Conservation (phyloP, 805 yeast genomes). For the Maudiozyma turicensis region DNA sequence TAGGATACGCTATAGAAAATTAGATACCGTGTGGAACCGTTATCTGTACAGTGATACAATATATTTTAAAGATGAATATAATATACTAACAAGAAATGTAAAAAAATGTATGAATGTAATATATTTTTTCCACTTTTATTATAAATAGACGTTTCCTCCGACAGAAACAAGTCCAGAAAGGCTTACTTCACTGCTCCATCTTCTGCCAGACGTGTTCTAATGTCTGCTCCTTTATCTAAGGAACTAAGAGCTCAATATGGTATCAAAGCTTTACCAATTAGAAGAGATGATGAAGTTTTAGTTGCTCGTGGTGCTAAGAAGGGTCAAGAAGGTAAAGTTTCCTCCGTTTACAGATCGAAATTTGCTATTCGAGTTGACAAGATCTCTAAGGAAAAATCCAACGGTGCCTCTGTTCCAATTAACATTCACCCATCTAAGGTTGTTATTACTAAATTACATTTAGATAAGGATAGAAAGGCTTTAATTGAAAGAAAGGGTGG, state of each 20-base stretch:
- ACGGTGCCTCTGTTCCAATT: conserved; percentile 94
- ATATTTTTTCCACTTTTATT: conserved; percentile 10
- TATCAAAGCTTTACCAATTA: conserved; percentile 89
- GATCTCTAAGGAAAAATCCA: conserved; percentile 92
- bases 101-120: background rate
- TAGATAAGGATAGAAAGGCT: conserved; percentile 98
- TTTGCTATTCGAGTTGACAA: conserved; percentile 92
- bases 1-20: background rate
- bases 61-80: background rate
- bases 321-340: conserved; percentile 97
- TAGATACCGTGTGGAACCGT: background rate
- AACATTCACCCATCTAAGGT: conserved; percentile 97
- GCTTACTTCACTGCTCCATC: conserved; percentile 98
- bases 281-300: conserved; percentile 90
- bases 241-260: conserved; percentile 96
- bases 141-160: conserved; percentile 79
- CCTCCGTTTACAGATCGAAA: conserved; percentile 97
- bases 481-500: conserved; percentile 97
- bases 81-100: background rate
- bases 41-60: background rate
- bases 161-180: conserved; percentile 99
- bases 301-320: conserved; percentile 98
- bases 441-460: conserved; percentile 94
- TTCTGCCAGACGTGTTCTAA: conserved; percentile 80
- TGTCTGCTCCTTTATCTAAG: conserved; percentile 98